Conservation (phyloP, 306 rosid species). For the Biancaea sappan region DNA sequence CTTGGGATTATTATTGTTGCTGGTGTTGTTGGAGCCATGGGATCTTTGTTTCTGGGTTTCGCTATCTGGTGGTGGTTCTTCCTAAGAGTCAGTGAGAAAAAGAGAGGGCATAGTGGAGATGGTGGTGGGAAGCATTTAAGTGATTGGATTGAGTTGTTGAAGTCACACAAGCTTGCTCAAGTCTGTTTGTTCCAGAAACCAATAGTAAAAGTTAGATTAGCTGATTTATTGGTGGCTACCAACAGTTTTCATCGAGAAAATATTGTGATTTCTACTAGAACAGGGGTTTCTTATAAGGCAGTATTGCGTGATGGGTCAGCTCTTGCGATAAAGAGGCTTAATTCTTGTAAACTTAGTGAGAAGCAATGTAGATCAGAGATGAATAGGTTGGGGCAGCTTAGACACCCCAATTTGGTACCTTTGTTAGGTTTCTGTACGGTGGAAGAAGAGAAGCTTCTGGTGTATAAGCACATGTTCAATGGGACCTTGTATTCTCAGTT, state of each 20-base stretch:
- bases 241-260: conserved; percentile 43
- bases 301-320: conserved; percentile 64
- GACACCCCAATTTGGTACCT: conserved; percentile 68
- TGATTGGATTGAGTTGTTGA: conserved; percentile 50
- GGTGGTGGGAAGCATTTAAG: conserved; percentile 33
- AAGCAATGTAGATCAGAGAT: conserved; percentile 57
- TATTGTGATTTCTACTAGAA: conserved; percentile 50
- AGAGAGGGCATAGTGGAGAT: conserved; percentile 29
- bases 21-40: conserved; percentile 54
- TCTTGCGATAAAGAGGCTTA: conserved; percentile 51
- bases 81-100: conserved; percentile 34
- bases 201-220: conserved; percentile 52
- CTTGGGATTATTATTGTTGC: conserved; percentile 55
- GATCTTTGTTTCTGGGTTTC: conserved; percentile 49
- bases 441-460: conserved; percentile 65
- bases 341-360: conserved; percentile 50
- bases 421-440: conserved; percentile 57
- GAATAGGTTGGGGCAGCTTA: conserved; percentile 55
- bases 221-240: conserved; percentile 51
- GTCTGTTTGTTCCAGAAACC: conserved; percentile 66
- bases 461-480: conserved; percentile 66
- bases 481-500: conserved; percentile 55
- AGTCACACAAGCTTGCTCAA: conserved; percentile 49
- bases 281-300: conserved; percentile 60
- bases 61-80: conserved; percentile 63